phyloP scores from a whole-genome alignment of 2,329 filamentous ascomycete genomes.

The Alternaria infectoria region DNA sequence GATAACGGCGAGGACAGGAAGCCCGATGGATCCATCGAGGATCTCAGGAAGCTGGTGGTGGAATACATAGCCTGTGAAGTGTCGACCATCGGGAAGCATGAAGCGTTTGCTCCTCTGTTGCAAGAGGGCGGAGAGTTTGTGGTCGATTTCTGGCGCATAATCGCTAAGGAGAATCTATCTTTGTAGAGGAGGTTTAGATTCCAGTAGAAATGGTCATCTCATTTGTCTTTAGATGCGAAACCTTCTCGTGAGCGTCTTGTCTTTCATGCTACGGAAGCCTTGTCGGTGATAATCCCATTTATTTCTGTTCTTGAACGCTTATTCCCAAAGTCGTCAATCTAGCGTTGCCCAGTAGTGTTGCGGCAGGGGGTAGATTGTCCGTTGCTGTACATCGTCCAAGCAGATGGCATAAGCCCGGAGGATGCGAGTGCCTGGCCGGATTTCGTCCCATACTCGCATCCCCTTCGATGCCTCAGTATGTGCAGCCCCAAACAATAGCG shows the following conservation, averaged over 20 bases:
- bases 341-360: neutral
- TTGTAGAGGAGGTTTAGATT: neutral
- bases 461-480: neutral
- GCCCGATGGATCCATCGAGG: conserved; percentile 21
- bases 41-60: conserved; percentile 27
- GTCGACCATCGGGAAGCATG: conserved; percentile 19
- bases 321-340: neutral
- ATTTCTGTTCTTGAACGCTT: neutral
- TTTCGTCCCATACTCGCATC: neutral
- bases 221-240: neutral
- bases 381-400: neutral
- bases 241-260: neutral
- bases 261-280: neutral
- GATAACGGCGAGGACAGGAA: conserved; percentile 17
- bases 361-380: neutral
- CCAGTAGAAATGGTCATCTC: accelerated
- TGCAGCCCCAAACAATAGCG: neutral
- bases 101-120: conserved; percentile 25
- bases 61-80: conserved; percentile 32
- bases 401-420: too few relatives aligned
- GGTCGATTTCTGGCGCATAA: conserved; percentile 19
- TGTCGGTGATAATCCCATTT: neutral
- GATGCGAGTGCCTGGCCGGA: neutral
- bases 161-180: neutral
- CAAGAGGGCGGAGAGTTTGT: conserved; percentile 37